Base-by-base conservation (phyloP, 106 monocot species). In the Apostasia ramifera region DNA sequence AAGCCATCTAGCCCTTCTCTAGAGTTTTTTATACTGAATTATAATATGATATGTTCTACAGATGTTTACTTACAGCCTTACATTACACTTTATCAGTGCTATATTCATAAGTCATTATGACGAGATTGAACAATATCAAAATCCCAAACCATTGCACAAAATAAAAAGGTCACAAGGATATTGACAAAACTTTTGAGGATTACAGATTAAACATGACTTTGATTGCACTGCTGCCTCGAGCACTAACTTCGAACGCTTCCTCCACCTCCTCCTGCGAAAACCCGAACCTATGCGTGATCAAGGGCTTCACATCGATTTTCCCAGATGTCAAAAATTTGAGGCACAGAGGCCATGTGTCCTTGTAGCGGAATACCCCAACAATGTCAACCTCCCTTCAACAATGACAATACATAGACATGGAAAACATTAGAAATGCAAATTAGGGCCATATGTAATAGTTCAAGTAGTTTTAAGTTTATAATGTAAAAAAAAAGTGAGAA, bases 171-270 rank as follows among this genome's bases (percentile, higher is more conserved):
- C 26, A 26, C 26, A 26, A 26, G 26, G 37, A 59, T 6, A 37
- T 1, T n/a, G 47, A 53, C 9, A 5, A 37, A n/a, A 37, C 2
- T 14, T 65, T 9, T 10, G 37, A 13, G 54, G 58, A 76, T 84
- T 13, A 95, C 11, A 97, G 82, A 71, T 89, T 92, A 59, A 97
- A 92, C 97, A 97, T 97, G 66, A 92, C 97, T 65, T 97, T 97
- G 61, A 97, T 97, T 2, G 92, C 89, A 71, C 77, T 80, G 11
- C 92, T 72, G 3, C 97, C 92, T 44, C 77, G 63, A 53, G 92
- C 92, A 52, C 97, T 92, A 57, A 97, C 92, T 59, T 97, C 87
- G 67, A 97, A 97, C 5, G 89, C 97, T 69, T 87, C 87, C 68
- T 92, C 97, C 0, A 97, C 87, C 77, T 97, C 97, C 58, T 78